Conservation (phyloP, 345 rosid species). For the Jatropha curcas region DNA sequence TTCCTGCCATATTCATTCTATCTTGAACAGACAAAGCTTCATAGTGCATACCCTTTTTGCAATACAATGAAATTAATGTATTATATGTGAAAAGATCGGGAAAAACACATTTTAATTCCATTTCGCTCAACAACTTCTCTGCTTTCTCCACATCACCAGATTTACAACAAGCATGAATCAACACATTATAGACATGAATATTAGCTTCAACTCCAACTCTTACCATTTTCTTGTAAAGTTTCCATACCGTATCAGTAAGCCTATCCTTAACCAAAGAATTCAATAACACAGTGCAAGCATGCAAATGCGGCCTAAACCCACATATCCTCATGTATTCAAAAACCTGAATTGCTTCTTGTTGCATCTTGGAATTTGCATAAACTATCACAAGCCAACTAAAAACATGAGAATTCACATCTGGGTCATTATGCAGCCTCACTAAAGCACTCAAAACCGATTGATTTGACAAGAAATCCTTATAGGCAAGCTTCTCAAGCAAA, state of each 20-base stretch:
- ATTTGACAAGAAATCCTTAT: conserved; percentile 68
- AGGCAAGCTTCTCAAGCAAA: conserved; percentile 77
- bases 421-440: conserved; percentile 48
- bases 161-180: conserved; percentile 87
- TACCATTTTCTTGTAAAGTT: conserved; percentile 74
- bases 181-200: conserved; percentile 74
- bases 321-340: conserved; percentile 62
- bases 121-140: conserved; percentile 66
- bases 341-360: conserved; percentile 67
- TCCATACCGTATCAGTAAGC: conserved; percentile 74
- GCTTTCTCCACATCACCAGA: conserved; percentile 71
- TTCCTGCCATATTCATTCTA: conserved; percentile 69
- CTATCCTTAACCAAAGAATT: conserved; percentile 66
- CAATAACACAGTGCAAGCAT: conserved; percentile 85
- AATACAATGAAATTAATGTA: conserved; percentile 72
- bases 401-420: conserved; percentile 67
- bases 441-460: conserved; percentile 67
- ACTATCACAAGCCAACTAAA: conserved; percentile 81
- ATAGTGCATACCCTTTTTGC: conserved; percentile 88
- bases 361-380: conserved; percentile 61
- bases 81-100: conserved; percentile 75
- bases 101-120: conserved; percentile 63
- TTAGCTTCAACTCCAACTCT: conserved; percentile 67
- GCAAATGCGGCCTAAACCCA: conserved; percentile 71
- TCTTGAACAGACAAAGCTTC: conserved; percentile 86